These are phyloP conservation scores for Ophiostoma ulmi DNA, from an alignment of 2,329 filamentous ascomycete species.

Conservation along the genomic window DNA sequence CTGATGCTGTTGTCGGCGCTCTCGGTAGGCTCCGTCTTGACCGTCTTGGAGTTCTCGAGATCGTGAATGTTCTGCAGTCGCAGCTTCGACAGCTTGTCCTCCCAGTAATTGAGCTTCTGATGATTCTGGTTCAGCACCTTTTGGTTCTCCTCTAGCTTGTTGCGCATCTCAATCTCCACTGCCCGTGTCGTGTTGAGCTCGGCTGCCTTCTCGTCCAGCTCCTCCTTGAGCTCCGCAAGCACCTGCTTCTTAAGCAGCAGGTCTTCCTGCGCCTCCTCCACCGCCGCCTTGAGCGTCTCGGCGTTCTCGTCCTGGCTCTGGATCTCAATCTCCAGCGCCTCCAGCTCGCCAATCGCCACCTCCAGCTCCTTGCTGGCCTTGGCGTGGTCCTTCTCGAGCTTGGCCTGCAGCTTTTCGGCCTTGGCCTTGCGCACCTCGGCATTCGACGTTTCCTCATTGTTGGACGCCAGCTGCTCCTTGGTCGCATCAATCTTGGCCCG, in stretches of 20 bases:
- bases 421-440: slow-evolving; percentile 87
- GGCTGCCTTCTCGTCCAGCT: slow-evolving; percentile 77
- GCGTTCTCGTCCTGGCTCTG: slow-evolving; percentile 70
- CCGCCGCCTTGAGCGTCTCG: slow-evolving; percentile 64
- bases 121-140: slow-evolving; percentile 84
- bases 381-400: slow-evolving; percentile 76
- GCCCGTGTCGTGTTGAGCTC: slow-evolving; percentile 87
- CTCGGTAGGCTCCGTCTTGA: slow-evolving; percentile 24
- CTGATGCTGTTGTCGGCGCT: slow-evolving; percentile 21
- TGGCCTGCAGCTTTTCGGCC: slow-evolving; percentile 83
- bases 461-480: slow-evolving; percentile 75
- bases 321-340: slow-evolving; percentile 73
- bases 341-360: slow-evolving; percentile 64
- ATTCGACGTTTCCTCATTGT: slow-evolving; percentile 75
- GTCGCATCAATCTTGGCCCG: slow-evolving; percentile 84
- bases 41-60: slow-evolving; percentile 38
- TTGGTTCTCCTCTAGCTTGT: slow-evolving; percentile 93
- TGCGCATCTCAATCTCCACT: slow-evolving; percentile 94
- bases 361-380: slow-evolving; percentile 78
- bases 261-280: slow-evolving; percentile 75
- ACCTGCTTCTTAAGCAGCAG: slow-evolving; percentile 75
- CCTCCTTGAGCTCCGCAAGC: slow-evolving; percentile 70
- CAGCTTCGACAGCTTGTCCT: slow-evolving; percentile 83
- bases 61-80: slow-evolving; percentile 74
- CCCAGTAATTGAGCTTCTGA: slow-evolving; percentile 77